Evolutionary conservation across 495 filamentous ascomycete genomes (phyloP).

Genomic region (Alectoria sarmentosa): DNA sequence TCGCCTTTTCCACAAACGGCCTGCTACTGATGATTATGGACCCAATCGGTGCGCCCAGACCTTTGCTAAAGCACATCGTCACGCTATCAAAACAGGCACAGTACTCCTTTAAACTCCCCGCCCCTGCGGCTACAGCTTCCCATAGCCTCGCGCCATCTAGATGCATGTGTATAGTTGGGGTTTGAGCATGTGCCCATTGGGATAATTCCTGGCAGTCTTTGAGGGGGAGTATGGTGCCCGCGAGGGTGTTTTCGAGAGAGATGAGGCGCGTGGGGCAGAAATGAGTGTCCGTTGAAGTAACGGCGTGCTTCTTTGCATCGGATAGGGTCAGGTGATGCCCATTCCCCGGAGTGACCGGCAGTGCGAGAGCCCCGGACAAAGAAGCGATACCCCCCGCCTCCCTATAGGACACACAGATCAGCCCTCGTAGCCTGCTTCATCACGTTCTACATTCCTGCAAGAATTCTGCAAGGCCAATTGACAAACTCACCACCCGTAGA

Average conservation of each 20-base stretch:
- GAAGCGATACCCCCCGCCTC: slow-evolving; percentile 47
- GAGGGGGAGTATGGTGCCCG: slow-evolving; percentile 70
- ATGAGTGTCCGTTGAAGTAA: slow-evolving; percentile 39
- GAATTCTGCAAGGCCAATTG: background rate
- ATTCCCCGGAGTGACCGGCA: slow-evolving; percentile 46
- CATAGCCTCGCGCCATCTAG: slow-evolving; percentile 81
- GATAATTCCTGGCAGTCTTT: slow-evolving; percentile 58
- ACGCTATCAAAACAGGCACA: slow-evolving; percentile 70
- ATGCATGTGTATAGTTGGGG: slow-evolving; percentile 57
- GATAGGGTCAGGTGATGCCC: slow-evolving; percentile 66
- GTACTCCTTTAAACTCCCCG: slow-evolving; percentile 54
- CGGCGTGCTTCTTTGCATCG: slow-evolving; percentile 54
- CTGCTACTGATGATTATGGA: slow-evolving; percentile 65
- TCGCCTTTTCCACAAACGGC: slow-evolving; percentile 59
- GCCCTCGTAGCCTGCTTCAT: background rate
- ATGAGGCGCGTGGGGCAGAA: slow-evolving; percentile 69
- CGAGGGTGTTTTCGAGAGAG: slow-evolving; percentile 77
- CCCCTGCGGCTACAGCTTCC: slow-evolving; percentile 60
- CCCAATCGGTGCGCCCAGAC: slow-evolving; percentile 82
- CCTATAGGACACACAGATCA: slow-evolving; percentile 16
- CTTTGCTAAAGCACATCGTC: slow-evolving; percentile 82
- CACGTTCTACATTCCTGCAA: background rate
- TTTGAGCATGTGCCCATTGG: slow-evolving; percentile 58
- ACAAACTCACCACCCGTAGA: slow-evolving; percentile 31
- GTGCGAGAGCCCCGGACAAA: slow-evolving; percentile 40